Base-by-base conservation (phyloP, 768 basidiomycete species). In the Suillus spraguei region DNA sequence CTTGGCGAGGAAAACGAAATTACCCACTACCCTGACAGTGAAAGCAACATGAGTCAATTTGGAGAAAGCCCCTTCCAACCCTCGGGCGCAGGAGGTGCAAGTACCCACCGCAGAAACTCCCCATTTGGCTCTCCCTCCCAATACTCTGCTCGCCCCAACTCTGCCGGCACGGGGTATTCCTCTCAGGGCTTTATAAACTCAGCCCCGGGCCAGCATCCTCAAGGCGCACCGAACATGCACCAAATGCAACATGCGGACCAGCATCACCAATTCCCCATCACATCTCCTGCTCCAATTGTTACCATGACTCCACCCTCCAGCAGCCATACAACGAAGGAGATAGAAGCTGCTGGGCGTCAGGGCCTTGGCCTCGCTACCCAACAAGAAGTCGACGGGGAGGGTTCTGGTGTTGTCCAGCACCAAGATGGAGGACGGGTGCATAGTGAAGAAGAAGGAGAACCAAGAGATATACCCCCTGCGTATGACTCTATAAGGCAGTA, bases 1-100 rank as follows among this genome's bases (percentile, higher is more conserved):
- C 69, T 72, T 14, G 66, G 68, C 53, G 58, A 72, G 20, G 69
- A 82, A 67, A 77, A 77, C 60, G 10, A 59, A n/a, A 54, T 73
- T 3, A 67, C 67, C 2, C 74, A 73, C 0, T 76, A 67, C 61
- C 65, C 67, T 5, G 60, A 66, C 28, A 61, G 64, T n/a, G 63
- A 50, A 3, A 63, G 13, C 4, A 66, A 22, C 16, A 74, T 74
- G 73, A 71, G 69, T 1, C 72, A 74, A 41, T 66, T 66, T 4
- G 67, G 63, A 0, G 65, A 67, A 28, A 28, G 72, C 0, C 55
- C 68, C 0, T 72, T 66, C 52, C 2, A 58, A 5, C 28, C 24
- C 11, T 13, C 63, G 2, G 7, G 65, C 9, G 55, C 36, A 6
- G 55, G 55, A n/a, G 60, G 49, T 5, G 39, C 46, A 10, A 49